Evolutionary conservation across 1,139 yeast species (phyloP), one percentile per base, ranked within the genome.

Genomic region (Yamadazyma dendronema): DNA sequence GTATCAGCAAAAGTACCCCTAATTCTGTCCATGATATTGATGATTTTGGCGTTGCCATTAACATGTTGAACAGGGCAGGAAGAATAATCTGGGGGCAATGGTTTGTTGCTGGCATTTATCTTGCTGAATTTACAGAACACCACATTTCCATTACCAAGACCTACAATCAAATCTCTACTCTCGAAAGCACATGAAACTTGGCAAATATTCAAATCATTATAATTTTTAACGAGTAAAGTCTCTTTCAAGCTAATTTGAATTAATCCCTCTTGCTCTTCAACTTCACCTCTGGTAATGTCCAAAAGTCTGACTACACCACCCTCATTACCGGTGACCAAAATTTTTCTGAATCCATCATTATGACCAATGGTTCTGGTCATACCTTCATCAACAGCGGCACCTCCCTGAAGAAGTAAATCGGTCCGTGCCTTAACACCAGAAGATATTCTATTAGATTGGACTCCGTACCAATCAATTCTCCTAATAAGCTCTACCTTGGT

Each of bases 271-370:
- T 77, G 67, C 34, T 82, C 88, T 42, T 74, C 83, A 13, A 79
- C 62, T 49, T 86, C 96, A 19, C 85, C 86, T 44, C 82, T 79
- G 0, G 95, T 80, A 1, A 89, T 82, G 58, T 90, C 96, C 74
- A 87, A 81, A 15, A 92, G 58, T 44, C 95, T 72, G 0, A 92
- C 79, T 16, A 78, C 70, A 0, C 97, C 97, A 52, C 83, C 81
- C 26, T 75, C 74, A 56, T 88, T 97, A 1, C 97, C 97, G 0
- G 95, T 79, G 2, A 85, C 74, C 34, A 84, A 59, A 2, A 88
- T 84, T 25, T 79, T 74, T 27, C 92, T 74, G 30, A 45, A 47
- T 8, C 70, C 67, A 35, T 79, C 85, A 47, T 72, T 77, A 8
- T 72, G 64, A 12, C 92, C 80, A 24, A 79, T 52, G 8, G 77